A percentile compares a stretch with the other conserved stretches of the same genome.
Conservation (phyloP, 2,329 filamentous ascomycete species). For the Pyricularia sp. region DNA sequence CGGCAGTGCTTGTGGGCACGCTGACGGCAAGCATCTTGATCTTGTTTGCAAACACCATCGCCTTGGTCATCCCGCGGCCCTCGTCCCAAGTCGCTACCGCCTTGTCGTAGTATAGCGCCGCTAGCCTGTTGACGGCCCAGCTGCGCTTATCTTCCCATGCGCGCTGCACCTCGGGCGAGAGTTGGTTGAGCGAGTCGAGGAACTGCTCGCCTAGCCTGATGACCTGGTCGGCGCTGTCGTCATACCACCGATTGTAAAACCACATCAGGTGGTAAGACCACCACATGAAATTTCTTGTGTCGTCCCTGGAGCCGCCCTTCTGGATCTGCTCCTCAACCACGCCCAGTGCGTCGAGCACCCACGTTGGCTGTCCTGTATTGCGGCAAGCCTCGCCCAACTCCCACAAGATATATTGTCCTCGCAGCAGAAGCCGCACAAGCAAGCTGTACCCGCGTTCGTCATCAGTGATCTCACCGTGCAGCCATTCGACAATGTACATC, state of each 20-base stretch:
- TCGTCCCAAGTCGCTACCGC: background rate
- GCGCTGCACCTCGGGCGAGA: background rate
- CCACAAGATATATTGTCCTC: background rate
- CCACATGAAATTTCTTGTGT: background rate
- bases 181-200: background rate
- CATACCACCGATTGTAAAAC: background rate
- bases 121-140: background rate
- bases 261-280: background rate
- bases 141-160: background rate
- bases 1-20: background rate
- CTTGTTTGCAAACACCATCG: background rate
- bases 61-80: background rate
- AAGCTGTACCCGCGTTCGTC: background rate
- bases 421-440: background rate
- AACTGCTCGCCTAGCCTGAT: background rate
- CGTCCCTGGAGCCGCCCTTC: background rate
- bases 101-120: background rate
- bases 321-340: background rate
- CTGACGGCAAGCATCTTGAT: background rate
- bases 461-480: background rate
- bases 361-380: background rate
- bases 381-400: background rate
- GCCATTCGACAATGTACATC: background rate
- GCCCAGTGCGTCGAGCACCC: background rate
- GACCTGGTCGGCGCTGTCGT: background rate